These are phyloP conservation scores for Chiua sp. DNA, from an alignment of 1,284 basidiomycete species.

Conservation along the genomic window DNA sequence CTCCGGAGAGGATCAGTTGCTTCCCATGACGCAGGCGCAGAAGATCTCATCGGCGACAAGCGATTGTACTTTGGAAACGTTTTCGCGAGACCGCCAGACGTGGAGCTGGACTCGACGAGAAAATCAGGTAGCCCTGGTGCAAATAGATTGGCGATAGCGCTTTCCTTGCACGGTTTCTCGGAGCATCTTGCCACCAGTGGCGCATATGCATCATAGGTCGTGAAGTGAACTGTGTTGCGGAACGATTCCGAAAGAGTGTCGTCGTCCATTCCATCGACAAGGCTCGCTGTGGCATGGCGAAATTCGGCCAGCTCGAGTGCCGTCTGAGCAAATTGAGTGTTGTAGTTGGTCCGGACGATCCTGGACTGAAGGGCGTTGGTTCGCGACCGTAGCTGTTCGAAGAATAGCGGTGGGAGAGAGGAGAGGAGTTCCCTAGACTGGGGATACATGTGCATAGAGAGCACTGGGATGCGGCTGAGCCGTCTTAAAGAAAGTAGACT, in stretches of 20 bases:
- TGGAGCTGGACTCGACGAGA: conserved; percentile 15
- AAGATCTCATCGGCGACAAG: neutral
- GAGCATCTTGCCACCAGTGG: conserved; percentile 1
- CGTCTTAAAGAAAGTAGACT: neutral
- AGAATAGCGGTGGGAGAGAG: neutral
- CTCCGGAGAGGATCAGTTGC: neutral
- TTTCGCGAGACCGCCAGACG: conserved; percentile 17
- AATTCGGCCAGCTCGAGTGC: conserved; percentile 1
- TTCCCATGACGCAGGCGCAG: neutral
- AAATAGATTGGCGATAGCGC: conserved; percentile 8
- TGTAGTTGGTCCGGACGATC: neutral
- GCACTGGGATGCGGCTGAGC: neutral
- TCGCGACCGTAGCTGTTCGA: neutral
- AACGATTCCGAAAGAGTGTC: conserved; percentile 1
- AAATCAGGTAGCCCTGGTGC: conserved; percentile 20
- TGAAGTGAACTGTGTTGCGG: neutral
- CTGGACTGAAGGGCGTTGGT: neutral
- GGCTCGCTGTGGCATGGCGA: neutral
- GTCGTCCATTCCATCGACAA: conserved; percentile 1
- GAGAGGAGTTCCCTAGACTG: neutral
- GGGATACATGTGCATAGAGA: neutral
- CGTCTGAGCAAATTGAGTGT: neutral
- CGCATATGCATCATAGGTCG: neutral
- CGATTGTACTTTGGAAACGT: conserved; percentile 11
- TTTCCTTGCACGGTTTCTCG: neutral